Evolutionary conservation across 164 flowering plant genomes (phyloP).

Genomic region (Macadamia integrifolia): DNA sequence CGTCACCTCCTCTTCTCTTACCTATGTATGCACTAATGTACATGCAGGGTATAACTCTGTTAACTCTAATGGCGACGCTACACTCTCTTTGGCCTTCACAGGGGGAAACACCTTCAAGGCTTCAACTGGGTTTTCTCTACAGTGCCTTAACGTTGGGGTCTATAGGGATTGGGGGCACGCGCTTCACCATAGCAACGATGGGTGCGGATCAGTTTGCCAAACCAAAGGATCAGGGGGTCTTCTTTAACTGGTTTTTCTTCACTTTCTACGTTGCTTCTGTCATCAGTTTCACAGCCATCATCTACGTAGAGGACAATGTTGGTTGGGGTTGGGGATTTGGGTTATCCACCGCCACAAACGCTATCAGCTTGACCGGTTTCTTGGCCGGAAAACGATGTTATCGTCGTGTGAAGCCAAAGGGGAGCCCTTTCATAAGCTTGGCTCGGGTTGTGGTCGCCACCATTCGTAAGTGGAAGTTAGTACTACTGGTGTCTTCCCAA

Average conservation of each 20-base stretch:
- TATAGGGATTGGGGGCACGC: slow-evolving; percentile 36
- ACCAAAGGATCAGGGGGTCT: slow-evolving; percentile 21
- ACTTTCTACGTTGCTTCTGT: slow-evolving; percentile 14
- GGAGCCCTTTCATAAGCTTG: slow-evolving; percentile 38
- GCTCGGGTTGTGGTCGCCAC: slow-evolving; percentile 38
- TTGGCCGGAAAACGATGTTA: slow-evolving; percentile 25
- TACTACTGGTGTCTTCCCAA: not conserved
- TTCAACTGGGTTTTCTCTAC: slow-evolving; percentile 29
- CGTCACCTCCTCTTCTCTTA: too few relatives aligned
- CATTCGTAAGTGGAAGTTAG: slow-evolving; percentile 24
- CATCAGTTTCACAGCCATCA: slow-evolving; percentile 21
- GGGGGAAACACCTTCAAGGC: slow-evolving; percentile 19
- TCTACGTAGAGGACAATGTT: slow-evolving; percentile 44
- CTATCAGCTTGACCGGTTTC: slow-evolving; percentile 25
- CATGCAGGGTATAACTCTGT: slow-evolving; percentile 34
- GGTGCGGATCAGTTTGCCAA: slow-evolving; percentile 46
- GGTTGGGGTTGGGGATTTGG: slow-evolving; percentile 48
- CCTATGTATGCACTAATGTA: not conserved
- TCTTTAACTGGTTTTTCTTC: slow-evolving; percentile 56
- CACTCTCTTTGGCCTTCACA: slow-evolving; percentile 35
- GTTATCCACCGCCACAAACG: slow-evolving; percentile 16
- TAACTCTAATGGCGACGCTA: slow-evolving; percentile 34
- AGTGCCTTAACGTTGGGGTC: slow-evolving; percentile 16
- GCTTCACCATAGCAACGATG: slow-evolving; percentile 33
- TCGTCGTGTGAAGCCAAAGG: slow-evolving; percentile 21